phyloP scores from a whole-genome alignment of 495 filamentous ascomycete species.

The Bacidia rubella region DNA sequence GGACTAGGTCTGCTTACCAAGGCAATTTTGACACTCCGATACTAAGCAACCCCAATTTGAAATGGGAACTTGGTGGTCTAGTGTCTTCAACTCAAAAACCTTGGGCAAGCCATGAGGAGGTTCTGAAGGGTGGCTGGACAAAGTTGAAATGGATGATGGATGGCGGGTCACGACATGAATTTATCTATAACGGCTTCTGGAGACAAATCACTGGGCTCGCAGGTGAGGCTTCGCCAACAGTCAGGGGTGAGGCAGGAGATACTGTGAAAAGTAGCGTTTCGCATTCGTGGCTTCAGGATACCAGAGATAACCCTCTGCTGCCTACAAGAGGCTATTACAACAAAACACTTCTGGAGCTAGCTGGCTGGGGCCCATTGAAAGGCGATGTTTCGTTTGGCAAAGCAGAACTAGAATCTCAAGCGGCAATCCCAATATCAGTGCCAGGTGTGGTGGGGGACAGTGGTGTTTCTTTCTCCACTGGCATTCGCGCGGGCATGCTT shows the following conservation, averaged over 20 bases:
- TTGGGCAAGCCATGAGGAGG: slow-evolving; percentile 89
- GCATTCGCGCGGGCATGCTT: slow-evolving; percentile 49
- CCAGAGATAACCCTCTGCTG: slow-evolving; percentile 68
- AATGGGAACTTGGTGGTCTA: slow-evolving; percentile 60
- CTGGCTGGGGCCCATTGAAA: slow-evolving; percentile 68
- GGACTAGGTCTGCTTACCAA: slow-evolving; percentile 79
- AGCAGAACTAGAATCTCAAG: slow-evolving; percentile 67
- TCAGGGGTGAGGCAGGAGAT: slow-evolving; percentile 79
- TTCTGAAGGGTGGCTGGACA: slow-evolving; percentile 62
- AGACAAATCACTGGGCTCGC: slow-evolving; percentile 71
- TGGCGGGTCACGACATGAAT: slow-evolving; percentile 51
- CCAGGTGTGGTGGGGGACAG: slow-evolving; percentile 52
- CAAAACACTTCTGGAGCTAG: slow-evolving; percentile 65
- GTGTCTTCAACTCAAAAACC: slow-evolving; percentile 70
- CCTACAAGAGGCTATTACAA: slow-evolving; percentile 67
- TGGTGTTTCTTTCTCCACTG: slow-evolving; percentile 58
- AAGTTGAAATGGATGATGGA: slow-evolving; percentile 57
- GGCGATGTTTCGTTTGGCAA: slow-evolving; percentile 90
- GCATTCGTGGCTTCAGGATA: slow-evolving; percentile 68
- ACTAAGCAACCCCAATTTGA: slow-evolving; percentile 64
- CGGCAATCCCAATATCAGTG: slow-evolving; percentile 55
- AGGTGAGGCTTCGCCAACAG: slow-evolving; percentile 58
- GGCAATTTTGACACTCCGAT: slow-evolving; percentile 71
- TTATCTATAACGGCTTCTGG: slow-evolving; percentile 73
- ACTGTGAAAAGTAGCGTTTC: slow-evolving; percentile 74